A percentile compares a stretch with the other conserved stretches of the same genome.
Conservation (phyloP, 495 filamentous ascomycete species). For the Aspergillus diversus region DNA sequence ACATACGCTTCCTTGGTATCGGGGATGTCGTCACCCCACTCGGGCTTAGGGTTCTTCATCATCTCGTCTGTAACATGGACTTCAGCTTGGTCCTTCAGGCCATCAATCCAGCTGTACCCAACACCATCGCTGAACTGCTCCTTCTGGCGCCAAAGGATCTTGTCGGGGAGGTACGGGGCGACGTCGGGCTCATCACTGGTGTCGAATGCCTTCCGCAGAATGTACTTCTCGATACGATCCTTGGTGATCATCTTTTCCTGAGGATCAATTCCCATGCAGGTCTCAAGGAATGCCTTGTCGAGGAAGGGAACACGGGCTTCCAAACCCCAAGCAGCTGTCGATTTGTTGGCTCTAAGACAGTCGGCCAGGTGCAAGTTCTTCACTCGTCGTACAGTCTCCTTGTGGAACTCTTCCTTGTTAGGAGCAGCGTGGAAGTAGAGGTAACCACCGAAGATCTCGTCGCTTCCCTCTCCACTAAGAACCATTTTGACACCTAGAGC, state of each 20-base stretch:
- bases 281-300: conserved; percentile 93
- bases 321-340: conserved; percentile 96
- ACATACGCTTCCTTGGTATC: conserved; percentile 94
- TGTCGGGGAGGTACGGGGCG: conserved; percentile 84
- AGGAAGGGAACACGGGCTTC: conserved; percentile 98
- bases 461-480: conserved; percentile 90
- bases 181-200: conserved; percentile 79
- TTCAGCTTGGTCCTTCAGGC: conserved; percentile 91
- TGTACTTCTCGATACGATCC: conserved; percentile 94
- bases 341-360: conserved; percentile 98
- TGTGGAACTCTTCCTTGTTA: conserved; percentile 87
- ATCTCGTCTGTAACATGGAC: conserved; percentile 89
- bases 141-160: conserved; percentile 98
- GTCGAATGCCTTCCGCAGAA: conserved; percentile 96
- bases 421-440: conserved; percentile 97
- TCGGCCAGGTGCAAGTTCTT: conserved; percentile 96
- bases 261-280: conserved; percentile 89
- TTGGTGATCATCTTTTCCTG: conserved; percentile 92
- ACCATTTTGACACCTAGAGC: conserved; percentile 99
- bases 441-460: conserved; percentile 98
- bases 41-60: conserved; percentile 93
- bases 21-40: conserved; percentile 90
- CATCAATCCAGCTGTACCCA: conserved; percentile 99
- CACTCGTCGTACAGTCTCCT: conserved; percentile 87
- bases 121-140: conserved; percentile 99